Conservation (phyloP, 352 stramenopile genomes). For the Pythium dissimile region DNA sequence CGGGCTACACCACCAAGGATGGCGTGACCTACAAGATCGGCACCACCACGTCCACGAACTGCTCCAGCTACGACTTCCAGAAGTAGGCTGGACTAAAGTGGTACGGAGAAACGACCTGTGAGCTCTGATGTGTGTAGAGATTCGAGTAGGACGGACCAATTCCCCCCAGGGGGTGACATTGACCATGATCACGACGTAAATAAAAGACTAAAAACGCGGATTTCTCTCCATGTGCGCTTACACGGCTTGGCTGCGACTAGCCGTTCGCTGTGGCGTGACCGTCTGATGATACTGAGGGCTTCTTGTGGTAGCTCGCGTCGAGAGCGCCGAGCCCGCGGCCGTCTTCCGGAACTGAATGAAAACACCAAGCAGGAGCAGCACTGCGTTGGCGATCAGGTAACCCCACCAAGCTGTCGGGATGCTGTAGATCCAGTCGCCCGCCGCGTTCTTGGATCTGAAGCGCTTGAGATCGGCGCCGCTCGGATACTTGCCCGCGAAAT, state of each 20-base stretch:
- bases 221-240: not conserved
- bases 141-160: too few relatives aligned
- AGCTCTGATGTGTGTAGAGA: too few relatives aligned
- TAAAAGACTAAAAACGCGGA: not conserved
- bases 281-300: slow-evolving; percentile 18
- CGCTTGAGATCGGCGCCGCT: slow-evolving; percentile 42
- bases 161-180: too few relatives aligned
- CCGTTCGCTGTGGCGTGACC: slow-evolving; percentile 33
- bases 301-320: not conserved
- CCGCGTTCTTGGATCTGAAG: slow-evolving; percentile 25
- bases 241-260: not conserved
- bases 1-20: slow-evolving; percentile 60
- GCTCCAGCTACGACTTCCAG: slow-evolving; percentile 20
- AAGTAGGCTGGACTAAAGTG: too few relatives aligned
- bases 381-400: slow-evolving; percentile 28
- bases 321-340: not conserved
- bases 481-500: slow-evolving; percentile 56
- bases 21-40: slow-evolving; percentile 46
- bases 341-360: slow-evolving; percentile 33
- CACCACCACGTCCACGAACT: slow-evolving; percentile 27
- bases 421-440: slow-evolving; percentile 23
- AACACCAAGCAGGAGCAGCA: slow-evolving; percentile 25
- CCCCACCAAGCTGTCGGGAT: slow-evolving; percentile 36
- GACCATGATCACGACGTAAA: not conserved
- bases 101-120: too few relatives aligned